These are phyloP conservation scores for Diaporthe humulicola DNA, from an alignment of 2,329 filamentous ascomycete genomes.

Conservation along the genomic window DNA sequence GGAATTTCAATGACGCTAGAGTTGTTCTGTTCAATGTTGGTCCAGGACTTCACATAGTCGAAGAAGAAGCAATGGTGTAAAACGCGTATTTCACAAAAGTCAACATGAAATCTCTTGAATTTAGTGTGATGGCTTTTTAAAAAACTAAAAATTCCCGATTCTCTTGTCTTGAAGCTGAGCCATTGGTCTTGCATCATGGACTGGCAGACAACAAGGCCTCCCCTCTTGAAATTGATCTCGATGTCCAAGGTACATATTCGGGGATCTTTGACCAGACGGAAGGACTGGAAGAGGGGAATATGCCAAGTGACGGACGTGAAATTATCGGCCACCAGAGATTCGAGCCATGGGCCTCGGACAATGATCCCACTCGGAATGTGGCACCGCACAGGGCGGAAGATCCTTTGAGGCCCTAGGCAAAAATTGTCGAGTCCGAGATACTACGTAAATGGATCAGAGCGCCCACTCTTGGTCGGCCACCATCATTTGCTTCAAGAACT, in stretches of 20 bases:
- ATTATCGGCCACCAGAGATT: not conserved
- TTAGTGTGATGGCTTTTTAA: too few relatives aligned
- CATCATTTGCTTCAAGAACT: not conserved
- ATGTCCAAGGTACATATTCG: too few relatives aligned
- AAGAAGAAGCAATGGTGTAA: too few relatives aligned
- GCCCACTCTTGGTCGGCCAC: not conserved
- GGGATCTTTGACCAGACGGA: not conserved
- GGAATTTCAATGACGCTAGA: too few relatives aligned
- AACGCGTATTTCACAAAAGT: too few relatives aligned
- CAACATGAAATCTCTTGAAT: too few relatives aligned
- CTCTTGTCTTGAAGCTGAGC: too few relatives aligned
- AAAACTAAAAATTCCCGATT: not conserved
- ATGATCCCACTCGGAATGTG: not conserved
- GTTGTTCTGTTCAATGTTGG: too few relatives aligned
- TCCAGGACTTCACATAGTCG: too few relatives aligned
- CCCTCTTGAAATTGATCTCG: not conserved
- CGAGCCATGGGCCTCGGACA: not conserved
- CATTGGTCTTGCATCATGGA: fast-evolving
- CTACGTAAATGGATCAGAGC: too few relatives aligned
- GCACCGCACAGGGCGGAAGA: not conserved
- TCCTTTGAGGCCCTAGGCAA: not conserved
- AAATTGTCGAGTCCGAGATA: not conserved
- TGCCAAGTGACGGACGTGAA: not conserved
- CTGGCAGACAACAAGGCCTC: not conserved
- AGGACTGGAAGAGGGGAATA: not conserved